Conservation (phyloP, 306 rosid species). For the Datisca glomerata region DNA sequence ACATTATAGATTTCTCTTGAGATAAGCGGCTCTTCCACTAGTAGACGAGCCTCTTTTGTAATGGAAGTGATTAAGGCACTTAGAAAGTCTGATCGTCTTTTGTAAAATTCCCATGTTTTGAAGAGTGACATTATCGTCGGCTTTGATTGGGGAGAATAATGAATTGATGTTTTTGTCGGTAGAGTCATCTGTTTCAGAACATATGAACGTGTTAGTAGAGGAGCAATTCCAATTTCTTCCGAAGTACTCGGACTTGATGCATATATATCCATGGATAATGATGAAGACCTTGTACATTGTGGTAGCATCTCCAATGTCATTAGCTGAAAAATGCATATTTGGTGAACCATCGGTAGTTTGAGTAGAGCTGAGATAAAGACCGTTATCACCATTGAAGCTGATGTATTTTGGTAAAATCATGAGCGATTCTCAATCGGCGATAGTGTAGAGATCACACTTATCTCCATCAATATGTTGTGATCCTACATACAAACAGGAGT, state of each 20-base stretch:
- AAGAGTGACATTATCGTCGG: slow-evolving; percentile 2
- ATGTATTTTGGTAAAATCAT: slow-evolving; percentile 10
- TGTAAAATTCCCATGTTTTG: not conserved
- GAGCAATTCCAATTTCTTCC: slow-evolving; percentile 2
- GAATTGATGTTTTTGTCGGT: not conserved
- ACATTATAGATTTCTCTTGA: slow-evolving; percentile 4
- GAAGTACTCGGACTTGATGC: not conserved
- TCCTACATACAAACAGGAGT: not conserved
- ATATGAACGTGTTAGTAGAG: slow-evolving; percentile 1
- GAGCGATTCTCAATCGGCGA: slow-evolving; percentile 4
- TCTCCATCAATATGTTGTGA: not conserved
- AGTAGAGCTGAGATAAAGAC: not conserved
- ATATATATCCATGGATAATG: not conserved
- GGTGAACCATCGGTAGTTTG: not conserved
- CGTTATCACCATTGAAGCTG: slow-evolving; percentile 6
- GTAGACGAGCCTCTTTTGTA: not conserved
- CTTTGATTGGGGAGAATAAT: not conserved
- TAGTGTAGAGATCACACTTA: not conserved
- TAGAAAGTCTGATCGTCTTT: not conserved
- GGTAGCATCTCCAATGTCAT: slow-evolving; percentile 2
- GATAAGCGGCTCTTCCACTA: slow-evolving; percentile 1
- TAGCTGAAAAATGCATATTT: not conserved
- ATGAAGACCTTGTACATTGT: slow-evolving; percentile 4
- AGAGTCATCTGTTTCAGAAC: not conserved
- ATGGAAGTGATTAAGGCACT: not conserved